phyloP scores from a whole-genome alignment of 257 asterid species.

The Galeopsis tetrahit region DNA sequence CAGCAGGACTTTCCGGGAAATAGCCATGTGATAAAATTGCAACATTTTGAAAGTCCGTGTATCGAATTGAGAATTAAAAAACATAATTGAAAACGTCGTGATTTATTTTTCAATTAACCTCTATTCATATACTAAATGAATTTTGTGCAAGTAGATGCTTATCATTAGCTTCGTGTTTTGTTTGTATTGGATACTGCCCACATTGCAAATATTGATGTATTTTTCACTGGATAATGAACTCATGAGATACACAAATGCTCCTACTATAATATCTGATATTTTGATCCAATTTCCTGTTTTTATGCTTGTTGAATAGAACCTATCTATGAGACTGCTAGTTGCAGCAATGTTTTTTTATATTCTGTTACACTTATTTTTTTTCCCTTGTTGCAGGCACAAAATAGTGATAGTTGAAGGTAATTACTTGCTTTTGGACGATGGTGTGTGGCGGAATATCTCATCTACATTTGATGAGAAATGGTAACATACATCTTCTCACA shows the following conservation, averaged over 20 bases:
- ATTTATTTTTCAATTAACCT: too few species aligned
- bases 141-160: neutral
- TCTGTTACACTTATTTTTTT: slow-evolving; percentile 3
- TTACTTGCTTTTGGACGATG: slow-evolving; percentile 80
- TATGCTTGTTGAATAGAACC: slow-evolving; percentile 22
- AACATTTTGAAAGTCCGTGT: too few species aligned
- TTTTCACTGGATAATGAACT: slow-evolving; percentile 5
- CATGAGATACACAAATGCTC: neutral
- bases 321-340: slow-evolving; percentile 10
- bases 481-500: slow-evolving; percentile 46
- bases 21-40: too few species aligned
- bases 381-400: slow-evolving; percentile 73
- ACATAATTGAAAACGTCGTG: too few species aligned
- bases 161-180: neutral
- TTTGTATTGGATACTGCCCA: neutral
- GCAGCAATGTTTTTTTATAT: slow-evolving; percentile 17
- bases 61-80: too few species aligned
- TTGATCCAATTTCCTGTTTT: slow-evolving; percentile 25
- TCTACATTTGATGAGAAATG: slow-evolving; percentile 82
- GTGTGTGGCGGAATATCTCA: slow-evolving; percentile 79
- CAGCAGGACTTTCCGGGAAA: too few species aligned
- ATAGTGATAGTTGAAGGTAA: slow-evolving; percentile 93
- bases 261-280: neutral
- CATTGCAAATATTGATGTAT: neutral
- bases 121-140: neutral